Base-by-base conservation (phyloP, 805 yeast species). In the Clavispora carvajalis region DNA sequence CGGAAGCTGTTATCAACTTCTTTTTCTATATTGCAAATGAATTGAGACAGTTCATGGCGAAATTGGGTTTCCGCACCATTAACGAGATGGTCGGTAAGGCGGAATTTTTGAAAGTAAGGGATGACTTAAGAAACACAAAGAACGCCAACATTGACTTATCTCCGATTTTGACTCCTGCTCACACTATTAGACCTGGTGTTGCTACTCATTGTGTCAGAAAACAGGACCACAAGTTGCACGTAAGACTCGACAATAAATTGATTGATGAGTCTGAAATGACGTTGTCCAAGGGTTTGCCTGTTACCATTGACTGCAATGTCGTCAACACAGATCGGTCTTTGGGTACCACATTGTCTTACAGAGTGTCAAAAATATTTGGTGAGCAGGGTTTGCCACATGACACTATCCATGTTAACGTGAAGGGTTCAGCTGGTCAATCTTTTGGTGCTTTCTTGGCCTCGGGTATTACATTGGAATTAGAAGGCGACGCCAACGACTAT, bases 51-150 rank as follows among this genome's bases (percentile, higher is more conserved):
- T 83, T 86, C 55, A 91, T 91, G 99, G 96, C 99, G 33, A 77
- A 80, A 58, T 79, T 91, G 49, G 99, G 99, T 41, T 93, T 83
- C 80, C 79, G 98, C 61, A 87, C 95, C 39, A 79, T 91, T 61
- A 91, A 88, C 63, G 99, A 93, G 73, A 91, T 91, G 99, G 90
- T 91, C 54, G 99, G 99, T 57, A 89, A 84, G 63, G 88, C 98
- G 37, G 99, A 91, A 71, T 86, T 81, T 65, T 77, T 91, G 58
- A 74, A 67, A 55, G 93, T 89, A 39, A 76, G 95, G 53, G 95
- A 87, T 47, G 90, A 87, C 57, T 69, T 82, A 59, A 79, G 95
- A 58, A 85, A 81, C 58, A 82, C 91, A 46, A 93, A 93, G 79
- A 88, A 91, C 48, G 86, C 89, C 37, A 86, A 86, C 71, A 77